phyloP scores from a whole-genome alignment of 2,329 filamentous ascomycete species.

The Sclerotinia glacialis region DNA sequence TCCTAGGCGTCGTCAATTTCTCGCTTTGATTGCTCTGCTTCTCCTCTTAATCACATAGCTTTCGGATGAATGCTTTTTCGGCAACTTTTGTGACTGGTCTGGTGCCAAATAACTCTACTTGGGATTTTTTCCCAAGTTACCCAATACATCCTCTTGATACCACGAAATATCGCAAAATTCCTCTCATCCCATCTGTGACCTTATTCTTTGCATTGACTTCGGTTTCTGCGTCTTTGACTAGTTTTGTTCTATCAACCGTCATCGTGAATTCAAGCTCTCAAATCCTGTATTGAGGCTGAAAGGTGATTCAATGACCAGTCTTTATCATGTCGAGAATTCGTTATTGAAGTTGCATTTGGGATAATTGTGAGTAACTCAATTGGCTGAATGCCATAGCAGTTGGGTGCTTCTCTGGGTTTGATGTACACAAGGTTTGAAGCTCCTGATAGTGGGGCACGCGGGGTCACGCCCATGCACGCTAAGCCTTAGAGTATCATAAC shows the following conservation, averaged over 20 bases:
- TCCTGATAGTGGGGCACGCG: not conserved
- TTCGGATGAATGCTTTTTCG: constrained; percentile 23
- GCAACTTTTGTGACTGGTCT: constrained; percentile 9
- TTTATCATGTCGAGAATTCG: too few relatives aligned
- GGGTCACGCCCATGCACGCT: not conserved
- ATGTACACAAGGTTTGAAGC: not conserved
- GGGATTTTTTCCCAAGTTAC: too few relatives aligned
- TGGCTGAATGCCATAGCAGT: too few relatives aligned
- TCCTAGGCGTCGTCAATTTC: too few relatives aligned
- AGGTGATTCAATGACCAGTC: not conserved
- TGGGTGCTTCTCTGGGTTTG: too few relatives aligned
- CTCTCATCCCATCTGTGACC: constrained; percentile 23
- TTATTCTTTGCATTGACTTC: constrained; percentile 27
- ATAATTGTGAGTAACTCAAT: too few relatives aligned
- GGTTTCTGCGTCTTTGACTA: constrained; percentile 26
- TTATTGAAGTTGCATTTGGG: not conserved
- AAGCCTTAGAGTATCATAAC: not conserved
- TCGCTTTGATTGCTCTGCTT: too few relatives aligned
- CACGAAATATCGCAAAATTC: constrained; percentile 27
- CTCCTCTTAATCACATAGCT: not conserved
- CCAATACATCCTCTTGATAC: constrained; percentile 5
- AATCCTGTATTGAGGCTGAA: not conserved
- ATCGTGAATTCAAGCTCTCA: not conserved
- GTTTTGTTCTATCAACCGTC: not conserved
- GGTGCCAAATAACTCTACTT: too few relatives aligned